phyloP scores from a whole-genome alignment of 1,284 basidiomycete species.

The Stygiomarasmius scandens region DNA sequence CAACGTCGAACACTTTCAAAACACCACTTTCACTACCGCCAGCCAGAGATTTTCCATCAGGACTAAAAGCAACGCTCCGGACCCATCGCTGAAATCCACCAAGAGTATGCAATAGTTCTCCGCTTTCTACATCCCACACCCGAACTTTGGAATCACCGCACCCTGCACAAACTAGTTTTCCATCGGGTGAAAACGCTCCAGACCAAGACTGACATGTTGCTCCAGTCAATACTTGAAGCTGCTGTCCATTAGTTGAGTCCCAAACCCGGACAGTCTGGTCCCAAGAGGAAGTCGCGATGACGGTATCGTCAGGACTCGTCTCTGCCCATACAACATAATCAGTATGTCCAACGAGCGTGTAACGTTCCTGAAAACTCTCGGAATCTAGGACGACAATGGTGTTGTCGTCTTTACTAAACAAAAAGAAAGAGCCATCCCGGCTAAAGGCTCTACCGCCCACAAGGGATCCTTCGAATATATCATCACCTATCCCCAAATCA shows the following conservation, averaged over 20 bases:
- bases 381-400: constrained; percentile 13
- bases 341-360: constrained; percentile 13
- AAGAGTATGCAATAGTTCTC: constrained; percentile 16
- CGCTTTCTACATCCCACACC: constrained; percentile 14
- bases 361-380: constrained; percentile 4
- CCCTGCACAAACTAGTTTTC: constrained; percentile 13
- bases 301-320: constrained; percentile 13
- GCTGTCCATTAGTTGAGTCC: constrained; percentile 12
- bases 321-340: constrained; percentile 14
- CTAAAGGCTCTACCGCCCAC: constrained; percentile 12
- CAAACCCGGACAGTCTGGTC: constrained; percentile 18
- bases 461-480: background rate
- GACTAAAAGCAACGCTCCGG: constrained; percentile 15
- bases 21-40: constrained; percentile 1
- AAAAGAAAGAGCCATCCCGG: constrained; percentile 9
- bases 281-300: constrained; percentile 16
- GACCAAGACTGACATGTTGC: constrained; percentile 13
- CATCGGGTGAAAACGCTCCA: constrained; percentile 15
- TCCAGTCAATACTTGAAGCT: constrained; percentile 8
- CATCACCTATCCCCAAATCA: constrained; percentile 1
- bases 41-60: constrained; percentile 9
- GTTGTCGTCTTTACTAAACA: background rate
- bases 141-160: constrained; percentile 9
- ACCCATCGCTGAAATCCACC: constrained; percentile 8
- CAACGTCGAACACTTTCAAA: constrained; percentile 10